Evolutionary conservation across 306 rosid genomes (phyloP).

Genomic region (Malus fusca): DNA sequence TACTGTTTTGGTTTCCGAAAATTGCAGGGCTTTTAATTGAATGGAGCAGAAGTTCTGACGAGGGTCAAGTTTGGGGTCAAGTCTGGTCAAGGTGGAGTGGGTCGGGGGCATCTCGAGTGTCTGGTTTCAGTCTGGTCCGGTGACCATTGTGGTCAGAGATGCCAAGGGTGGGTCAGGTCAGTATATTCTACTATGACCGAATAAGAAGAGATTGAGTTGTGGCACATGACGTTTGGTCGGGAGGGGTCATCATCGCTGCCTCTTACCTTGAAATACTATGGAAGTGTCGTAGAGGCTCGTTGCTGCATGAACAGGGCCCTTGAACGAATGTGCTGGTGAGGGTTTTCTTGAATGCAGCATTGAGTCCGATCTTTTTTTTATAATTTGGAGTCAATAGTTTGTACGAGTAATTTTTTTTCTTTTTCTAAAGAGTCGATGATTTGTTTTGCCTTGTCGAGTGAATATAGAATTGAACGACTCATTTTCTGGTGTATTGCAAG

Average conservation of each 20-base stretch:
- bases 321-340: slow-evolving; percentile 26
- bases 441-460: slow-evolving; percentile 41
- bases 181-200: slow-evolving; percentile 45
- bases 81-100: slow-evolving; percentile 31
- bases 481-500: slow-evolving; percentile 27
- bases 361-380: slow-evolving; percentile 22
- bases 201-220: slow-evolving; percentile 34
- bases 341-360: slow-evolving; percentile 36
- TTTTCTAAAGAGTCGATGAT: slow-evolving; percentile 28
- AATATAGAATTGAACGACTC: slow-evolving; percentile 30
- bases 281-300: slow-evolving; percentile 26
- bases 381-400: slow-evolving; percentile 36
- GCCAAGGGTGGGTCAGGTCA: slow-evolving; percentile 50
- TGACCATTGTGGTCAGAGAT: slow-evolving; percentile 53
- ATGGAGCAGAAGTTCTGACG: slow-evolving; percentile 32
- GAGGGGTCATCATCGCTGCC: slow-evolving; percentile 18
- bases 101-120: slow-evolving; percentile 52
- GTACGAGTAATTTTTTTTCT: slow-evolving; percentile 22
- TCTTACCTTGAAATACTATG: slow-evolving; percentile 25
- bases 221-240: slow-evolving; percentile 21
- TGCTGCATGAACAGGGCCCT: slow-evolving; percentile 38
- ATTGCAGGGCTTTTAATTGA: slow-evolving; percentile 35
- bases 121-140: slow-evolving; percentile 68
- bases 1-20: slow-evolving; percentile 8
- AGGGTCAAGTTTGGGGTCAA: slow-evolving; percentile 35